Base-by-base conservation (phyloP, 2,329 filamentous ascomycete species). In the Mollisiaceae sp. region DNA sequence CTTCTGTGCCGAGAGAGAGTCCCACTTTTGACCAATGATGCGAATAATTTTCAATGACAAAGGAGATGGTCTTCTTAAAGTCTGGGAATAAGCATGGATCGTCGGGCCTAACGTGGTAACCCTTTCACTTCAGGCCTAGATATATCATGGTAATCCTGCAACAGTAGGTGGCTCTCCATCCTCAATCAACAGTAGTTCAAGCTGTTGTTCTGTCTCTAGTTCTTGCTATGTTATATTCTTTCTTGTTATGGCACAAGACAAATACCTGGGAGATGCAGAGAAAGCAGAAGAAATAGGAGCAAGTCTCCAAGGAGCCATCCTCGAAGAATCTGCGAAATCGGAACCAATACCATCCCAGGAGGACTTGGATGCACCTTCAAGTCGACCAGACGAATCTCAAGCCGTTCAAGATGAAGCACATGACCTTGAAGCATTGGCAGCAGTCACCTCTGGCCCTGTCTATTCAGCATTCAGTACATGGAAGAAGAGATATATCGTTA, bases 401-500 rank as follows among this genome's bases (percentile, higher is more conserved):
- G 63, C 43, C 61, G 60, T 59, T 60, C 58, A 70, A 63, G 67
- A 72, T 67, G 67, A 69, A 22, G 61, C 58, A 58, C 67, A 58
- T 45, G 72, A 77, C 57, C 67, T 76, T 20, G 74, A 77, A 62
- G 66, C 69, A 60, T 59, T 76, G 63, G 69, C 70, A 27, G 57
- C 69, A 1, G 72, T 75, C 41, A 63, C 58, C 0, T 72, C 73
- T 24, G 73, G 69, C 9, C 74, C 75, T 56, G 69, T 71, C 6
- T 76, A 77, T 57, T 76, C 74, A 8, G 68, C 71, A 27, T 77
- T 77, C 58, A 64, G 70, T 18, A 64, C 43, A n/a, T 70, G 69
- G 69, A 68, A 76, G 69, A 86, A 82, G 73, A 75, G 78, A 69
- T 86, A 83, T 79, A 82, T 88, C 65, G 78, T 83, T 39, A 71